A percentile compares a stretch with the other conserved stretches of the same genome.
These are phyloP conservation scores for Batkoa obscura DNA, from an alignment of 371 early-diverging fungal species.

Conservation along the genomic window DNA sequence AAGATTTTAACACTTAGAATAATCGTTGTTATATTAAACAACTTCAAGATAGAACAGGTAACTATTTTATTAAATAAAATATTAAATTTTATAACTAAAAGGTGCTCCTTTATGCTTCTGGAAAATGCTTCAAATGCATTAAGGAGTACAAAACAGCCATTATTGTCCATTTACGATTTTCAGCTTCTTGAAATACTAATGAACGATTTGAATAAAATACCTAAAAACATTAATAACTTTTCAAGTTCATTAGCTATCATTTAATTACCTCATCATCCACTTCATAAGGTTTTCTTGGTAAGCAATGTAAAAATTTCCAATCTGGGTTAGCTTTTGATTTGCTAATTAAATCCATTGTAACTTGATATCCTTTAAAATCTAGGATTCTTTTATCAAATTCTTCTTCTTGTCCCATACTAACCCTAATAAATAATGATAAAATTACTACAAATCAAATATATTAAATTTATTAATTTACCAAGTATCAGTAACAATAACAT, in stretches of 20 bases:
- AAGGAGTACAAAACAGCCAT: slow-evolving; percentile 42
- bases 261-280: slow-evolving; percentile 72
- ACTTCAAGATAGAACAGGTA: too few relatives aligned
- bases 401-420: slow-evolving; percentile 91
- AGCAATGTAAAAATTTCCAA: slow-evolving; percentile 93
- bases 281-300: slow-evolving; percentile 88
- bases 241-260: neutral
- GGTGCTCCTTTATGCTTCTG: too few relatives aligned
- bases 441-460: neutral
- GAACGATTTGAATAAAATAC: slow-evolving; percentile 83
- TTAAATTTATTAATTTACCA: slow-evolving; percentile 32
- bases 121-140: too few relatives aligned
- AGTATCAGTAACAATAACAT: slow-evolving; percentile 88
- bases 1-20: too few relatives aligned
- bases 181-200: slow-evolving; percentile 89
- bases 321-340: slow-evolving; percentile 55
- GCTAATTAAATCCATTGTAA: slow-evolving; percentile 58
- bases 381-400: slow-evolving; percentile 63
- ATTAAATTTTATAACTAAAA: too few relatives aligned
- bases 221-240: slow-evolving; percentile 9
- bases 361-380: slow-evolving; percentile 75
- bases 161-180: slow-evolving; percentile 94
- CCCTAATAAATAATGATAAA: slow-evolving; percentile 15
- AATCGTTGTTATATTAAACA: too few relatives aligned
- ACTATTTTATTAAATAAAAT: too few relatives aligned